Evolutionary conservation across 495 filamentous ascomycete species (phyloP).

Genomic region (Penicillium cataractarum): DNA sequence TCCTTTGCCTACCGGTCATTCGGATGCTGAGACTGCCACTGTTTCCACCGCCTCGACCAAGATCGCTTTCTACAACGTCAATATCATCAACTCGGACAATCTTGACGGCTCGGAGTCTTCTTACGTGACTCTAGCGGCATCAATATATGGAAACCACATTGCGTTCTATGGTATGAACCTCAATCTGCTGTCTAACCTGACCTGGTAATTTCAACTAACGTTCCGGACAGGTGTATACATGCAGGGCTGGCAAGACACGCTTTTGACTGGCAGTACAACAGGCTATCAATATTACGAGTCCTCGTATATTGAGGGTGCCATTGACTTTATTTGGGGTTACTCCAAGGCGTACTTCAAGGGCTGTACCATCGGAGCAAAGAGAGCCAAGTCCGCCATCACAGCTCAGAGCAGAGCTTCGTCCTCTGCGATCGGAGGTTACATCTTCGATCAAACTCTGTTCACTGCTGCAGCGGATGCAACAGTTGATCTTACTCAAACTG

Average conservation of each 20-base stretch:
- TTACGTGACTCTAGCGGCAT: no score
- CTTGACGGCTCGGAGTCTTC: background rate
- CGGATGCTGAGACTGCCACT: slow-evolving; percentile 23
- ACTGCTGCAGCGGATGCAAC: slow-evolving; percentile 20
- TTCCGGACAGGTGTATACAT: no score
- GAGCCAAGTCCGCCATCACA: slow-evolving; percentile 19
- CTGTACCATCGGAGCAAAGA: slow-evolving; percentile 20
- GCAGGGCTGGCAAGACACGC: no score
- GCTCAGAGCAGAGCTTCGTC: slow-evolving; percentile 20
- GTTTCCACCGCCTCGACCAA: slow-evolving; percentile 16
- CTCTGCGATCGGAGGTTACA: slow-evolving; percentile 17
- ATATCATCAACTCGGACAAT: slow-evolving; percentile 21
- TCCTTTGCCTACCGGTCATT: slow-evolving; percentile 18
- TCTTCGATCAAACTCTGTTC: slow-evolving; percentile 20
- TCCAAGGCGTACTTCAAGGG: slow-evolving; percentile 24
- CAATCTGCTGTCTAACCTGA: no score
- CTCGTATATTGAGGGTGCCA: slow-evolving; percentile 5
- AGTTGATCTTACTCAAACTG: slow-evolving; percentile 16
- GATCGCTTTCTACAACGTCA: slow-evolving; percentile 20
- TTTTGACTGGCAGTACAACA: no score
- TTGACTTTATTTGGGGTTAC: slow-evolving; percentile 23
- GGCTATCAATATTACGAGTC: no score
- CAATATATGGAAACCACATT: no score
- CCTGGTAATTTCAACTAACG: no score
- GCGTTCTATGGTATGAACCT: no score